Evolutionary conservation across 2,329 filamentous ascomycete genomes (phyloP), one percentile per base, ranked within the genome.

Genomic region (Calonectria multiphialidica): DNA sequence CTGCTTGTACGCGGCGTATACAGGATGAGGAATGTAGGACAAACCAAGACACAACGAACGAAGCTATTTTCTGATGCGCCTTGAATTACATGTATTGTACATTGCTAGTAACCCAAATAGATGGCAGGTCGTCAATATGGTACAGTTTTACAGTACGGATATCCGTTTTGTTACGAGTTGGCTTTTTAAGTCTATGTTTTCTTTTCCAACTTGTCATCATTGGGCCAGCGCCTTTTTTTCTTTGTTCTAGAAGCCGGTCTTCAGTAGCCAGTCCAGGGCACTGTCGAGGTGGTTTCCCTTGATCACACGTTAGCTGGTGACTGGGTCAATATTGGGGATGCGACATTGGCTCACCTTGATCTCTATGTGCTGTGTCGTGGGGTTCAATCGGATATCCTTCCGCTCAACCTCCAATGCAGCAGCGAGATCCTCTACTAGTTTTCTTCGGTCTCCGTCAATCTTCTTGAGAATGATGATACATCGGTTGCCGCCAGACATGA

Each of bases 401-500:
- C 87, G 81, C 28, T 88, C 83, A 49, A 96, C 80, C 1, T 87
- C 84, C 72, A 98, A 82, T 13, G 87, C 88, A 23, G 84, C 80
- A 44, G 87, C 85, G 69, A 98, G 81, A 77, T 95, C 93, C 42
- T 88, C 83, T 73, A 90, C 88, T 75, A 98, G 82, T 3, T 86
- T 89, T 37, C 86, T 83, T 62, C 91, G 80, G 81, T 98, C 90
- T 18, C 97, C 97, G 70, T 95, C 91, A 62, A 96, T 89, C 84
- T 94, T 95, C 82, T 95, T 93, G 68, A 99, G 85, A 69, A 91
- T 84, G 6, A 96, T 97, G 79, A 94, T 84, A 78, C 92, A 90
- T 80, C 92, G 88, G 75, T 94, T 97, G 16, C 95, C 94, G 65
- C 95, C 95, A 15, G 91, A 88, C 86, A 94, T 96, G 75, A 85